Evolutionary conservation across 345 rosid genomes (phyloP).

Genomic region (Salix exigua): DNA sequence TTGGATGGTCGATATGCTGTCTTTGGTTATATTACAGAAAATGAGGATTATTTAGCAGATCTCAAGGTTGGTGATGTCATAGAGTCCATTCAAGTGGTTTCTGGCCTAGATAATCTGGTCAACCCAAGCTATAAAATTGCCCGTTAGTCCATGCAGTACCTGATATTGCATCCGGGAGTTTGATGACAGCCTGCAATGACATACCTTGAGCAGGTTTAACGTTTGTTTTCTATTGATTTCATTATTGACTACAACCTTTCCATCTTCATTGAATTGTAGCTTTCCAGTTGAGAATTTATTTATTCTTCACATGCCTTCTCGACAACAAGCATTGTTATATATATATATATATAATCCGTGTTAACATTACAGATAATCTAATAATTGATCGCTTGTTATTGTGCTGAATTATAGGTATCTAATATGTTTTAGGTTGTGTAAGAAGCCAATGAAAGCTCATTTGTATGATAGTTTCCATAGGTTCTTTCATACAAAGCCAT

Average conservation of each 20-base stretch:
- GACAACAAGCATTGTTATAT: neutral
- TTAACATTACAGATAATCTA: too few species aligned
- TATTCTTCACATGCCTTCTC: neutral
- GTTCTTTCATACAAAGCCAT: too few species aligned
- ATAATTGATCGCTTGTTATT: too few species aligned
- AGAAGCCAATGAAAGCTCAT: too few species aligned
- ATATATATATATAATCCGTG: too few species aligned
- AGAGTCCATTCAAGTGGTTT: constrained; percentile 81
- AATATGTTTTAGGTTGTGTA: too few species aligned
- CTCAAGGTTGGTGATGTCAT: constrained; percentile 94
- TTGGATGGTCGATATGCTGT: constrained; percentile 97
- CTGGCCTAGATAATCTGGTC: constrained; percentile 83
- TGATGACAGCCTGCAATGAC: neutral
- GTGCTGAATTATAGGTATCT: too few species aligned
- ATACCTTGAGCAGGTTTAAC: neutral
- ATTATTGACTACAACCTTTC: neutral
- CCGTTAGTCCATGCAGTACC: constrained; percentile 38
- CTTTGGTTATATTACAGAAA: constrained; percentile 84
- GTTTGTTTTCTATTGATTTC: neutral
- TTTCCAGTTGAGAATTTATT: neutral
- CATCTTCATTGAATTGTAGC: neutral
- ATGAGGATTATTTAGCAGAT: constrained; percentile 86
- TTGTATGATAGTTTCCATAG: too few species aligned
- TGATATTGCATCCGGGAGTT: neutral
- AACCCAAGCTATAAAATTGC: constrained; percentile 97